These are phyloP conservation scores for Colletotrichum plurivorum DNA, from an alignment of 2,329 filamentous ascomycete genomes.

Conservation along the genomic window DNA sequence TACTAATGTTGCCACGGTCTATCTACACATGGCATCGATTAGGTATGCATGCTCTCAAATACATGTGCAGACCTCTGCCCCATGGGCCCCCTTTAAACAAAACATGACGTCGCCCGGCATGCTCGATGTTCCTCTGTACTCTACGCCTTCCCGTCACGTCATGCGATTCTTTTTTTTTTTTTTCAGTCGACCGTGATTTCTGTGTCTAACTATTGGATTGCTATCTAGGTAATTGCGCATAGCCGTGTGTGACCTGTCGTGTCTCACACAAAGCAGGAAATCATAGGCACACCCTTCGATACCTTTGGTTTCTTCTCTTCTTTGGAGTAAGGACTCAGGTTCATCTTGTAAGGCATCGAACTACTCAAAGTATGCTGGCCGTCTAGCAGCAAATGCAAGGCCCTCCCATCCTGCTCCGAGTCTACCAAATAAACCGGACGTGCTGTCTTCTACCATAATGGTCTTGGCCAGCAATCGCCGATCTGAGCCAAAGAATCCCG, in stretches of 20 bases:
- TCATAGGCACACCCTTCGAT: conserved; percentile 14
- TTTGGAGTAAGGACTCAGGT: conserved; percentile 34
- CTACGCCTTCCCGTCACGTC: not conserved
- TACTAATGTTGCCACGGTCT: too few relatives aligned
- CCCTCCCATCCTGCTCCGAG: conserved; percentile 32
- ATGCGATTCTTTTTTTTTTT: not conserved
- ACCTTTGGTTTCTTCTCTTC: conserved; percentile 7
- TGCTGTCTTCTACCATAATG: conserved; percentile 38
- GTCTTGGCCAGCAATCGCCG: conserved; percentile 26
- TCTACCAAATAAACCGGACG: conserved; percentile 38
- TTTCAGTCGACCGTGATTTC: not conserved
- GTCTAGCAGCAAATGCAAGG: conserved; percentile 39
- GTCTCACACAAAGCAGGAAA: conserved; percentile 15
- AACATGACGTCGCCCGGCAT: too few relatives aligned
- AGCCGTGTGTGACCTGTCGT: conserved; percentile 16
- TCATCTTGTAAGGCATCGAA: conserved; percentile 41
- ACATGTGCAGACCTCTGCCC: too few relatives aligned
- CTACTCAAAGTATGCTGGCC: conserved; percentile 40
- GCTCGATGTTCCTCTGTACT: not conserved
- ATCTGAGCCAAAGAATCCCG: conserved; percentile 36
- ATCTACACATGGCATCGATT: too few relatives aligned
- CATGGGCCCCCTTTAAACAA: too few relatives aligned
- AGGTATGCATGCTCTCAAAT: too few relatives aligned
- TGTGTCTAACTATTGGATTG: conserved; percentile 27
- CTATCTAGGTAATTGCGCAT: conserved; percentile 33